Evolutionary conservation across 2,329 filamentous ascomycete genomes (phyloP).

Genomic region (Ascocoryne sarcoides): DNA sequence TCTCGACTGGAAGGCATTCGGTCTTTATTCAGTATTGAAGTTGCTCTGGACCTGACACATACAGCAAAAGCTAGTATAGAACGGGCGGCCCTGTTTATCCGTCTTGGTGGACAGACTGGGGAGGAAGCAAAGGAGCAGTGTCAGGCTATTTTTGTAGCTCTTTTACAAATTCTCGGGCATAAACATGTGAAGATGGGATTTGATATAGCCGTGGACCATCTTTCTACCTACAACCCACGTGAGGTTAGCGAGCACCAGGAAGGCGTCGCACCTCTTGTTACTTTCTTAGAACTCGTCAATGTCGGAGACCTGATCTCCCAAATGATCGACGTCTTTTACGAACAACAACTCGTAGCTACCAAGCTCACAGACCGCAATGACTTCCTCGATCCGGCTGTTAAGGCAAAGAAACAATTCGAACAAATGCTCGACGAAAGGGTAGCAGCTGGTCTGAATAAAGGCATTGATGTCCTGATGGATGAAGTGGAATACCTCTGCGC

Average conservation of each 20-base stretch:
- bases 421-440: conserved; percentile 97
- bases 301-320: conserved; percentile 96
- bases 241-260: conserved; percentile 62
- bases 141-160: conserved; percentile 73
- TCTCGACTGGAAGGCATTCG: conserved; percentile 89
- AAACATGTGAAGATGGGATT: conserved; percentile 90
- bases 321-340: conserved; percentile 98
- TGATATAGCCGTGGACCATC: conserved; percentile 81
- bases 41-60: conserved; percentile 84
- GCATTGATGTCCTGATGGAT: conserved; percentile 96
- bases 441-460: conserved; percentile 90
- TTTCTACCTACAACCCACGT: conserved; percentile 84
- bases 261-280: conserved; percentile 84
- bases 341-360: conserved; percentile 79
- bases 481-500: conserved; percentile 94
- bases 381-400: conserved; percentile 82
- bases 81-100: conserved; percentile 73
- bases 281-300: conserved; percentile 94
- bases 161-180: conserved; percentile 77
- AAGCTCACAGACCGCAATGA: conserved; percentile 87
- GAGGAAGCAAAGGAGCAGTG: conserved; percentile 83
- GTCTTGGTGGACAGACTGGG: conserved; percentile 69
- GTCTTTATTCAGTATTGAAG: conserved; percentile 90
- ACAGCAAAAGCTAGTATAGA: conserved; percentile 81
- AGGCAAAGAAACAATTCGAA: conserved; percentile 97